These are phyloP conservation scores for Hippophae gyantsensis DNA, from an alignment of 306 rosid genomes.

Conservation along the genomic window DNA sequence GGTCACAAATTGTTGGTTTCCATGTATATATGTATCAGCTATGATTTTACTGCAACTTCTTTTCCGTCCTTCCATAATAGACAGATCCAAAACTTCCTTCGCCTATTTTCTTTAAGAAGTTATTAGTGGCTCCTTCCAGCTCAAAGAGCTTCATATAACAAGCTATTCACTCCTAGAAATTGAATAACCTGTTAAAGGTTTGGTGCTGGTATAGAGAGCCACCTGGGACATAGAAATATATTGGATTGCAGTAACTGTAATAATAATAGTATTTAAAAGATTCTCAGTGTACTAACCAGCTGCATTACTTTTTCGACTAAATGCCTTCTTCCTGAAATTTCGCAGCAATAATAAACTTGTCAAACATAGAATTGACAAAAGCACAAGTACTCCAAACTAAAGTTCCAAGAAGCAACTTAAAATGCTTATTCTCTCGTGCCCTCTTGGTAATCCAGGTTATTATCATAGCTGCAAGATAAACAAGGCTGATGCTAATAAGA, in stretches of 20 bases:
- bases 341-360: conserved; percentile 45
- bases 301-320: conserved; percentile 31
- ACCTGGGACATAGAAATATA: conserved; percentile 37
- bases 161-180: conserved; percentile 51
- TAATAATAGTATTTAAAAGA: conserved; percentile 3
- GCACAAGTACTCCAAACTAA: conserved; percentile 49
- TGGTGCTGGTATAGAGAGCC: conserved; percentile 46
- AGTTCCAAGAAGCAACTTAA: conserved; percentile 52
- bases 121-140: conserved; percentile 71
- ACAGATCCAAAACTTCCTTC: conserved; percentile 96
- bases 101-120: conserved; percentile 68
- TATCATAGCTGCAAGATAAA: conserved; percentile 42
- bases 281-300: conserved; percentile 39
- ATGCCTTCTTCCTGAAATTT: conserved; percentile 34
- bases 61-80: conserved; percentile 88
- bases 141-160: conserved; percentile 59
- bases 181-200: conserved; percentile 54
- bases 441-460: conserved; percentile 48
- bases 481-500: conserved; percentile 7
- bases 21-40: conserved; percentile 70
- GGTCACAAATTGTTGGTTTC: conserved; percentile 73
- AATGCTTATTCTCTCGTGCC: conserved; percentile 39
- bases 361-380: conserved; percentile 39
- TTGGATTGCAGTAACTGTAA: conserved; percentile 11
- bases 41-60: conserved; percentile 96